Evolutionary conservation across 805 yeast species (phyloP), one percentile per base, ranked within the genome.

Genomic region (Pichia insulana): DNA sequence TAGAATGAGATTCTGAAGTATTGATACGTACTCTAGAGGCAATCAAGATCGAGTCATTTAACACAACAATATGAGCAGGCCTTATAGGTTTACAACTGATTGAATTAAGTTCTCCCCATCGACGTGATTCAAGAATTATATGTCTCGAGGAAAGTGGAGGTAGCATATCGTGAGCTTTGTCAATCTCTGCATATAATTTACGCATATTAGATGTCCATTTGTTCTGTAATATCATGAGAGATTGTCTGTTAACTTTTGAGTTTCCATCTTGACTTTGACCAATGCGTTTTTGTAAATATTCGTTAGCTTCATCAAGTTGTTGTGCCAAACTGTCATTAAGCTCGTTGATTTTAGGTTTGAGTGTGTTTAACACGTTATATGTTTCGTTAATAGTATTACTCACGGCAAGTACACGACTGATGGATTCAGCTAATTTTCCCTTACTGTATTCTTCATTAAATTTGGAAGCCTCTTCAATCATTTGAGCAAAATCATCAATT

Each of bases 71-170:
- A 53, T 83, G 94, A 4, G 82, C 78, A 2, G 86, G 80, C 50
- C 83, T 79, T 28, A 80, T 68, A 1, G 88, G 80, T 57, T 85
- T 85, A 75, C 86, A 78, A 11, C 95, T 86, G 0, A 92, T 88
- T 2, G 83, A 76, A 54, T 87, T 88, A 46, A 89, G 64, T 60
- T 88, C 96, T 44, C 73, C 76, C 96, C 96, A 89, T 38, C 88
- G 73, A 2, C 83, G 82, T 57, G 87, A 78, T 52, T 88, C 92
- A 9, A 78, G 73, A 16, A 86, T 63, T 2, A 88, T 74, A 59
- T 87, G 96, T 39, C 96, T 71, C 3, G 89, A 92, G 0, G 89
- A 86, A 7, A 74, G 59, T 1, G 84, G 76, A 17, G 87, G 83
- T 31, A 88, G 68, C 46, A 73, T 76, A 54, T 83, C 83, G 52